Conservation (phyloP, 2,329 filamentous ascomycete genomes). For the Pseudocercospora vitis region DNA sequence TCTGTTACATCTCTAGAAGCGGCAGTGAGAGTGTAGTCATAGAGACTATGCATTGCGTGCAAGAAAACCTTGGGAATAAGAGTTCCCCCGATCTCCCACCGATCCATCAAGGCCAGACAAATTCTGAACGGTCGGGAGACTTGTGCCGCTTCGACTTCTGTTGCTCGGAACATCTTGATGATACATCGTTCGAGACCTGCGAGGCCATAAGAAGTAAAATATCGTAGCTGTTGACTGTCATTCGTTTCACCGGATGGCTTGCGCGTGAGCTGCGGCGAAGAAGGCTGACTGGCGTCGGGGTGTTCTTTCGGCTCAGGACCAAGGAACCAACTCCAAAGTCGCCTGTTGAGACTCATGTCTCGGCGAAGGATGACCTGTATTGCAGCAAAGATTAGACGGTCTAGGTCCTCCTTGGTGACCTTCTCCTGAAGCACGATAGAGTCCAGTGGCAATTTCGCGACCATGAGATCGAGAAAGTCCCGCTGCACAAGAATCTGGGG, state of each 20-base stretch:
- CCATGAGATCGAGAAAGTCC: slow-evolving; percentile 88
- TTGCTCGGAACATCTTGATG: slow-evolving; percentile 69
- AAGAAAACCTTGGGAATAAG: slow-evolving; percentile 88
- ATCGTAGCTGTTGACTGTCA: slow-evolving; percentile 57
- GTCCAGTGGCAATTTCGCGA: slow-evolving; percentile 83
- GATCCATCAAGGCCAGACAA: slow-evolving; percentile 93
- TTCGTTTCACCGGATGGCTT: slow-evolving; percentile 52
- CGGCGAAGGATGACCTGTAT: slow-evolving; percentile 82
- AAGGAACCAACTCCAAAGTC: slow-evolving; percentile 94
- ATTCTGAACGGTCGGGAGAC: slow-evolving; percentile 84
- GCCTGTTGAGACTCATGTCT: slow-evolving; percentile 94
- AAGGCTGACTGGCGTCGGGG: slow-evolving; percentile 24
- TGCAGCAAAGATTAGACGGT: slow-evolving; percentile 78
- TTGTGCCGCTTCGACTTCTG: slow-evolving; percentile 59
- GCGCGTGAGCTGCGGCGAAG: slow-evolving; percentile 27
- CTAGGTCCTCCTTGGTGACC: slow-evolving; percentile 69
- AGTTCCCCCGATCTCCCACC: slow-evolving; percentile 92
- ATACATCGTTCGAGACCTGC: slow-evolving; percentile 72
- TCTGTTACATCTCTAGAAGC: slow-evolving; percentile 75
- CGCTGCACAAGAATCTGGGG: slow-evolving; percentile 88
- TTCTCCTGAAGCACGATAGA: slow-evolving; percentile 75
- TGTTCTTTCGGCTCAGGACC: slow-evolving; percentile 65
- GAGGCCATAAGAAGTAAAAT: slow-evolving; percentile 80
- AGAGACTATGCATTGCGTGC: slow-evolving; percentile 77
- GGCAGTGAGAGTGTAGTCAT: slow-evolving; percentile 67